Percentiles rank a stretch among this genome's conserved stretches.
These are phyloP conservation scores for Pulveroboletus sp. DNA, from an alignment of 768 basidiomycete species.

Conservation along the genomic window DNA sequence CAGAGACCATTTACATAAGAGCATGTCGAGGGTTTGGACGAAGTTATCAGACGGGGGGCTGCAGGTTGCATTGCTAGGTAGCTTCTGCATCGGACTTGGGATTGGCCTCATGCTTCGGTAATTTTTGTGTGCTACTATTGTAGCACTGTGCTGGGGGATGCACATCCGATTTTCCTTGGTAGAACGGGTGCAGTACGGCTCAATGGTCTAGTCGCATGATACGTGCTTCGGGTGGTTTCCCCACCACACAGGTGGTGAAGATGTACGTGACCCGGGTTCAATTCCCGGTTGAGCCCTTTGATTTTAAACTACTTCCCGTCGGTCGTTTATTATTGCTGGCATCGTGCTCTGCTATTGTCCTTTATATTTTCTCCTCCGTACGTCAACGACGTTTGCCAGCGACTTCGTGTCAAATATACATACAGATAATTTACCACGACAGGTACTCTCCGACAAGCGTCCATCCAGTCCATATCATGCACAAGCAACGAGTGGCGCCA, in stretches of 20 bases:
- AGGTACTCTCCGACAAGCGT: background rate
- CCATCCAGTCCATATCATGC: background rate
- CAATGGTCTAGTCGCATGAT: conserved; percentile 36
- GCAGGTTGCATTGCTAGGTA: conserved; percentile 35
- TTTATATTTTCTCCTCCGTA: background rate
- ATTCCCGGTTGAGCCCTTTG: conserved; percentile 29
- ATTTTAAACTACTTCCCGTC: conserved; percentile 1
- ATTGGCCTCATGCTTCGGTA: conserved; percentile 36
- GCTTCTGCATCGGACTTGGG: conserved; percentile 43
- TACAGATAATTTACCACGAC: background rate
- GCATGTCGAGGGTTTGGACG: conserved; percentile 19
- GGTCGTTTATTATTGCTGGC: no score
- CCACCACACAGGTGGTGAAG: conserved; percentile 26
- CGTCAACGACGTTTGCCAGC: background rate
- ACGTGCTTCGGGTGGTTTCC: conserved; percentile 31
- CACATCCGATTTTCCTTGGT: background rate
- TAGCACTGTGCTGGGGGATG: background rate
- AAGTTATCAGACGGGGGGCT: conserved; percentile 26
- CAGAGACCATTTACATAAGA: conserved; percentile 24
- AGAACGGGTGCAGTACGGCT: conserved; percentile 6
- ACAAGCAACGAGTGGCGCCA: background rate
- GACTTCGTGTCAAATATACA: background rate
- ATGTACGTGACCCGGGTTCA: conserved; percentile 36
- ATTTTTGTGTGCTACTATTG: background rate
- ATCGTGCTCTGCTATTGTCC: background rate